Evolutionary conservation across 2,329 filamentous ascomycete genomes (phyloP).

Genomic region (Ceratocystis ficicola): DNA sequence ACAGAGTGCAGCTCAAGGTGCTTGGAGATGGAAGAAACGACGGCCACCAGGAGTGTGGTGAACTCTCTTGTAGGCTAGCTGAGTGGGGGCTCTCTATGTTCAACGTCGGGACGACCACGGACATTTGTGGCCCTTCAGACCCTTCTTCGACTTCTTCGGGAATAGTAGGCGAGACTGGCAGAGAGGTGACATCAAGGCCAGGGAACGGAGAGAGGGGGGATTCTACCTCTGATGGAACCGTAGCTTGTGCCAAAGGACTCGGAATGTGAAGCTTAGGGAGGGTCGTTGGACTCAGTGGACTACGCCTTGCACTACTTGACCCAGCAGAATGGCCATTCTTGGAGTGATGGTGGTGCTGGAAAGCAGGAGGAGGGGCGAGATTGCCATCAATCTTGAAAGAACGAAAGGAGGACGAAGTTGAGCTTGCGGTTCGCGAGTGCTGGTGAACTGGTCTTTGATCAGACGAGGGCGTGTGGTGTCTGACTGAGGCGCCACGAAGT

Average conservation of each 20-base stretch:
- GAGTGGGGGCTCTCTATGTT: slow-evolving; percentile 4
- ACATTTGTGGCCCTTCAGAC: not conserved
- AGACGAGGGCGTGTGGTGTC: not conserved
- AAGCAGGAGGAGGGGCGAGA: slow-evolving; percentile 32
- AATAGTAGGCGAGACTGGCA: slow-evolving; percentile 16
- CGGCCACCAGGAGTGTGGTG: slow-evolving; percentile 58
- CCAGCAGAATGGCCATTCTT: slow-evolving; percentile 2
- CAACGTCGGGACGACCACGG: slow-evolving; percentile 12
- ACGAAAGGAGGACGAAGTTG: slow-evolving; percentile 22
- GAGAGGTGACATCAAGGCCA: slow-evolving; percentile 31
- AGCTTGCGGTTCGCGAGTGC: slow-evolving; percentile 22
- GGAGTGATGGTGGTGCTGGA: slow-evolving; percentile 15
- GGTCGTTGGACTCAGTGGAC: slow-evolving; percentile 11
- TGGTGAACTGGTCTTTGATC: slow-evolving; percentile 8
- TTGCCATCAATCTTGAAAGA: slow-evolving; percentile 30
- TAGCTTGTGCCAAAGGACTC: slow-evolving; percentile 43
- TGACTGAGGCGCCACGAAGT: slow-evolving; percentile 5
- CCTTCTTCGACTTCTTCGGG: slow-evolving; percentile 3
- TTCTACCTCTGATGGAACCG: slow-evolving; percentile 22
- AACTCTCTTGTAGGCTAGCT: not conserved
- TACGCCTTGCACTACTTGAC: slow-evolving; percentile 16
- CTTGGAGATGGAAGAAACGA: slow-evolving; percentile 59
- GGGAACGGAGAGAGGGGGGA: slow-evolving; percentile 39
- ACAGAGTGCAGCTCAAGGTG: slow-evolving; percentile 59
- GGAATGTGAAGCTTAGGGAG: slow-evolving; percentile 31